Evolutionary conservation across 2,329 filamentous ascomycete species (phyloP).

Genomic region (Blumeriella jaapii): DNA sequence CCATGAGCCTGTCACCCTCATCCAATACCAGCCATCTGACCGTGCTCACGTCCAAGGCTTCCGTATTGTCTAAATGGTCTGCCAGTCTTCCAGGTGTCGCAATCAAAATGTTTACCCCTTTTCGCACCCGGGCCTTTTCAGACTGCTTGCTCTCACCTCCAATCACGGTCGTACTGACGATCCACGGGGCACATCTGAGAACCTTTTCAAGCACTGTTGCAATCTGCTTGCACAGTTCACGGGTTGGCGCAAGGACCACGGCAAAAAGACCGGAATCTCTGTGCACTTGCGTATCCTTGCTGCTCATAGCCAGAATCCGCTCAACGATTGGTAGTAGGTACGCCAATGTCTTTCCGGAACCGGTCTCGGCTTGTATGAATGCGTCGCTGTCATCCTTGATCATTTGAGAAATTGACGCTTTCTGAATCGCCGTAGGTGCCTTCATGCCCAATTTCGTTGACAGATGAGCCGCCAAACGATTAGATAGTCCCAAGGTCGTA

Average conservation of each 20-base stretch:
- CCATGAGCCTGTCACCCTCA: constrained; percentile 96
- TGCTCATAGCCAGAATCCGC: constrained; percentile 67
- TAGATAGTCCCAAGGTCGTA: constrained; percentile 71
- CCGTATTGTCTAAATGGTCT: constrained; percentile 87
- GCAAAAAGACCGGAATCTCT: constrained; percentile 86
- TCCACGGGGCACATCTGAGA: constrained; percentile 82
- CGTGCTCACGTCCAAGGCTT: constrained; percentile 75
- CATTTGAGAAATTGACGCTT: constrained; percentile 72
- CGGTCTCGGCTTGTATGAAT: constrained; percentile 93
- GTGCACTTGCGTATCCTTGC: constrained; percentile 46
- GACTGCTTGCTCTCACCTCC: constrained; percentile 60
- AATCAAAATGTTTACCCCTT: constrained; percentile 90
- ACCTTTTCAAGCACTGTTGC: constrained; percentile 75
- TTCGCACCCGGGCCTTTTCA: constrained; percentile 86
- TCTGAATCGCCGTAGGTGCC: constrained; percentile 89
- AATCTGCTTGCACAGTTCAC: constrained; percentile 92
- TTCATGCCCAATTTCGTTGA: constrained; percentile 78
- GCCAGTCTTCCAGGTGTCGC: constrained; percentile 85
- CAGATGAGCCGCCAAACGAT: constrained; percentile 69
- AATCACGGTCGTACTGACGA: constrained; percentile 77
- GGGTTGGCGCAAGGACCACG: constrained; percentile 84
- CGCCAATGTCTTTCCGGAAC: constrained; percentile 94
- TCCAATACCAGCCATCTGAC: constrained; percentile 92
- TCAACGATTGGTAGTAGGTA: constrained; percentile 90
- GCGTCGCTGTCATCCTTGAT: constrained; percentile 75